Percentiles rank a stretch among this genome's conserved stretches.
These are phyloP conservation scores for Kluyveromyces sp. DNA, from an alignment of 1,139 yeast genomes.

Conservation along the genomic window DNA sequence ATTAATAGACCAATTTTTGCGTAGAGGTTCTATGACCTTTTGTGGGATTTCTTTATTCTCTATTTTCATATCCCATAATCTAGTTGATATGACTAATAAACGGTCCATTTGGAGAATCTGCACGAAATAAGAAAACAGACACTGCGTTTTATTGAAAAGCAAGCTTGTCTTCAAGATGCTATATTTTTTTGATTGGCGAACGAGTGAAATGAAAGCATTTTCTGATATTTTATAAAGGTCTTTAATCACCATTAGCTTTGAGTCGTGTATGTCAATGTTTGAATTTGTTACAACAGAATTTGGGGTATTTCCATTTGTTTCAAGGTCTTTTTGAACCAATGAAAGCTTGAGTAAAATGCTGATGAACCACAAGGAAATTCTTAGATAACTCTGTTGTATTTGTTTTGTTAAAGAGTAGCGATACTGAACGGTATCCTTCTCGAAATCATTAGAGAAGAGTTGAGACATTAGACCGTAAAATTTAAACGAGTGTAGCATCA, in stretches of 20 bases:
- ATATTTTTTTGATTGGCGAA: neutral
- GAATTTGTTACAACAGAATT: neutral
- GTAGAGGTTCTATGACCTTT: neutral
- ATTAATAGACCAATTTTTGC: slow-evolving; percentile 5
- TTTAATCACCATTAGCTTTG: neutral
- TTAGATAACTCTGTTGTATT: neutral
- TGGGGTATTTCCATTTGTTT: neutral
- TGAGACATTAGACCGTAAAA: slow-evolving; percentile 2
- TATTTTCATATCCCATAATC: slow-evolving; percentile 6
- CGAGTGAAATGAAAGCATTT: neutral
- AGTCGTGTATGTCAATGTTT: neutral
- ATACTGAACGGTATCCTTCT: neutral
- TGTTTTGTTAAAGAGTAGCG: neutral
- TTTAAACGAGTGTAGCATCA: slow-evolving; percentile 4
- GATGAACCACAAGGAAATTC: neutral
- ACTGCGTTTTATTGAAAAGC: neutral
- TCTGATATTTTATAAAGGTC: neutral
- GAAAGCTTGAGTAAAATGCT: neutral
- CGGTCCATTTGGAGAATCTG: slow-evolving; percentile 4
- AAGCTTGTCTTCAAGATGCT: neutral
- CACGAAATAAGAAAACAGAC: slow-evolving; percentile 4
- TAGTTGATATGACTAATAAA: slow-evolving; percentile 3
- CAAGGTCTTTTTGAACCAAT: neutral
- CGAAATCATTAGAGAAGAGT: neutral
- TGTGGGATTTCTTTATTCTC: slow-evolving; percentile 2